Conservation (phyloP, 1,284 basidiomycete genomes). For the Ustilago hordei region DNA sequence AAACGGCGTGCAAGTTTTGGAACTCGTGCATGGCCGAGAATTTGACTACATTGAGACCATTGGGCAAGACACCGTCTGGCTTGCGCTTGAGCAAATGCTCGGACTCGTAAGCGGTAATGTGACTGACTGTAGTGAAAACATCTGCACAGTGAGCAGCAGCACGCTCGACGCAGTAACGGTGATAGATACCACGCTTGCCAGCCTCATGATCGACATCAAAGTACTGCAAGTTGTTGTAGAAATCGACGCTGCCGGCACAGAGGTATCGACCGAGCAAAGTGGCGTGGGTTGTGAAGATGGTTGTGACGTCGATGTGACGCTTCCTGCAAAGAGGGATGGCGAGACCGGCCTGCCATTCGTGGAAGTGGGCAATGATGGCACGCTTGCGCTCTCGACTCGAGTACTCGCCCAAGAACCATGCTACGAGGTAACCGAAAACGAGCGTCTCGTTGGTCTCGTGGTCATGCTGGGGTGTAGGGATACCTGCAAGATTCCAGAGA, state of each 20-base stretch:
- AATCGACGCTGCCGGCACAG: conserved; percentile 96
- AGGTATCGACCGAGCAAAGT: conserved; percentile 97
- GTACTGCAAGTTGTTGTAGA: conserved; percentile 99
- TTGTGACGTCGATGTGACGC: conserved; percentile 95
- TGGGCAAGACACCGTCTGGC: conserved; percentile 94
- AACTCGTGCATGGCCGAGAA: conserved; percentile 95
- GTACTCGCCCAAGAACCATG: conserved; percentile 99
- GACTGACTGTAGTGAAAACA: conserved; percentile 97
- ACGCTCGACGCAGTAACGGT: conserved; percentile 94
- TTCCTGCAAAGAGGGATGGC: conserved; percentile 96
- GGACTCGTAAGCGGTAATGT: conserved; percentile 90
- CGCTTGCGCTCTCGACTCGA: conserved; percentile 81
- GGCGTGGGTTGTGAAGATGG: conserved; percentile 95
- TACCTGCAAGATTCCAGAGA: conserved; percentile 96
- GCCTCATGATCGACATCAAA: conserved; percentile 99
- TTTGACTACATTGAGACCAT: conserved; percentile 97
- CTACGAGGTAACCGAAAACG: conserved; percentile 96
- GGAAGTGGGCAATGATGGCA: conserved; percentile 95
- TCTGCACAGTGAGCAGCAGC: conserved; percentile 94
- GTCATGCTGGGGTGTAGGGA: conserved; percentile 93
- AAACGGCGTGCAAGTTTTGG: conserved; percentile 91
- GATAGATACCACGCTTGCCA: conserved; percentile 93
- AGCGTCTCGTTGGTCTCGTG: conserved; percentile 99
- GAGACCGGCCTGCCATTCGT: conserved; percentile 98
- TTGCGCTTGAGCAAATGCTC: conserved; percentile 97